Percentiles rank a stretch among this genome's conserved stretches.
These are phyloP conservation scores for Mortierella sp. DNA, from an alignment of 371 early-diverging fungal species.

Conservation along the genomic window DNA sequence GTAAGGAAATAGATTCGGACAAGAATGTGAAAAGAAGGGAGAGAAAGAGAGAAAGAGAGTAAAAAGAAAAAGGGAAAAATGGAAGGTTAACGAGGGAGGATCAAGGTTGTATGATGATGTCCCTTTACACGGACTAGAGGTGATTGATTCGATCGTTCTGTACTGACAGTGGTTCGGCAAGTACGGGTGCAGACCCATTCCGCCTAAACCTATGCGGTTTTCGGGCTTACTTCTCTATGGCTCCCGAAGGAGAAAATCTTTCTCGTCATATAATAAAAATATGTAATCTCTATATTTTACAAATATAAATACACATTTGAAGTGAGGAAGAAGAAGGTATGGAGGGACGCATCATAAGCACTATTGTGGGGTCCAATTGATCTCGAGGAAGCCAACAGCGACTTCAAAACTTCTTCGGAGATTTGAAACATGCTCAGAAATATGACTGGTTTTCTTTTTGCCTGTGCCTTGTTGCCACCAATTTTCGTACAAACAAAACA, in stretches of 20 bases:
- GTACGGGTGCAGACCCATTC: neutral
- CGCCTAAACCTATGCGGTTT: neutral
- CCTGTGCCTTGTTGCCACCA: constrained; percentile 33
- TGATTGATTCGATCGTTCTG: constrained; percentile 35
- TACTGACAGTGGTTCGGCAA: constrained; percentile 32
- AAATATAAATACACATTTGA: neutral
- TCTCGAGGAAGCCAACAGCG: too few relatives aligned
- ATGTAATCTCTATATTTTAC: neutral
- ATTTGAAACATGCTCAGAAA: too few relatives aligned
- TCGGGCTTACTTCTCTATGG: constrained; percentile 46
- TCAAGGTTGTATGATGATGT: neutral
- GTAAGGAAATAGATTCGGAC: neutral
- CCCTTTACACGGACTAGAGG: neutral
- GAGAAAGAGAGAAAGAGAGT: constrained; percentile 10
- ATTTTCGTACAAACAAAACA: constrained; percentile 8
- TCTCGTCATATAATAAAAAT: constrained; percentile 1
- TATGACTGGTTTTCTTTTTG: constrained; percentile 3
- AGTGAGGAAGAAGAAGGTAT: neutral
- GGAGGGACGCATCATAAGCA: neutral
- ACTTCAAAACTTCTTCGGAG: too few relatives aligned
- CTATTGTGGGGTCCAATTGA: neutral
- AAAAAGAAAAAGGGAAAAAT: neutral
- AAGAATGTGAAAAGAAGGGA: constrained; percentile 1
- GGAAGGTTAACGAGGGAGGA: neutral
- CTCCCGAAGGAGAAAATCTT: constrained; percentile 8